Conservation (phyloP, 805 yeast genomes). For the Barnettozyma botsteinii region DNA sequence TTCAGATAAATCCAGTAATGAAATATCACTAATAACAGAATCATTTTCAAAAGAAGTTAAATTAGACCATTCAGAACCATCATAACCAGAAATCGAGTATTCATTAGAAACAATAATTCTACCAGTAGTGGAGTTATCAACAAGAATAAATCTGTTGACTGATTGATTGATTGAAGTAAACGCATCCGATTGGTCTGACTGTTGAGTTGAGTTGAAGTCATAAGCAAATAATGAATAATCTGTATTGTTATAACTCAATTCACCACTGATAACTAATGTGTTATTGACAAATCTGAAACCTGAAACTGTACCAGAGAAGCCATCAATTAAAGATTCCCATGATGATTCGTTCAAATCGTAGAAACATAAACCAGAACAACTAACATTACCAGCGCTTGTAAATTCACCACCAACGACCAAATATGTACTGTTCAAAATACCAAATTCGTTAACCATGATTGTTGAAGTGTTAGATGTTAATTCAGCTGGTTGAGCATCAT, state of each 20-base stretch:
- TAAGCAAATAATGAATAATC: conserved; percentile 44
- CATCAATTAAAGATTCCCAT: conserved; percentile 41
- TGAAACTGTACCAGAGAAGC: conserved; percentile 47
- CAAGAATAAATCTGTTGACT: conserved; percentile 40
- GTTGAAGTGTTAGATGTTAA: conserved; percentile 21
- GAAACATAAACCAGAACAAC: conserved; percentile 62
- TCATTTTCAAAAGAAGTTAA: conserved; percentile 33
- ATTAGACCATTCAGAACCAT: conserved; percentile 44
- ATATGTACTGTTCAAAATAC: conserved; percentile 29
- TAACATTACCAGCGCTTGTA: conserved; percentile 46
- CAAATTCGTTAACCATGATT: conserved; percentile 35
- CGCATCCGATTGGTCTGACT: conserved; percentile 22
- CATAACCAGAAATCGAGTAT: conserved; percentile 30
- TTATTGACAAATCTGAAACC: conserved; percentile 44
- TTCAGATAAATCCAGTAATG: conserved; percentile 33
- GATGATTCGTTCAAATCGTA: conserved; percentile 48
- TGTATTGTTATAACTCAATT: conserved; percentile 37
- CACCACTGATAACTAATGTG: conserved; percentile 47
- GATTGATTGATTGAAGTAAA: conserved; percentile 16
- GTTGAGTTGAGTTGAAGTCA: conserved; percentile 39
- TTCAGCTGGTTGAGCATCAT: conserved; percentile 11
- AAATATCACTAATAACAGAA: conserved; percentile 40
- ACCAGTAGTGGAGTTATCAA: conserved; percentile 39
- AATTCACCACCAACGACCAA: conserved; percentile 75
- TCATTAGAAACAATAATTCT: conserved; percentile 39